Base-by-base conservation (phyloP, 768 basidiomycete species). In the Lentinula sp. region DNA sequence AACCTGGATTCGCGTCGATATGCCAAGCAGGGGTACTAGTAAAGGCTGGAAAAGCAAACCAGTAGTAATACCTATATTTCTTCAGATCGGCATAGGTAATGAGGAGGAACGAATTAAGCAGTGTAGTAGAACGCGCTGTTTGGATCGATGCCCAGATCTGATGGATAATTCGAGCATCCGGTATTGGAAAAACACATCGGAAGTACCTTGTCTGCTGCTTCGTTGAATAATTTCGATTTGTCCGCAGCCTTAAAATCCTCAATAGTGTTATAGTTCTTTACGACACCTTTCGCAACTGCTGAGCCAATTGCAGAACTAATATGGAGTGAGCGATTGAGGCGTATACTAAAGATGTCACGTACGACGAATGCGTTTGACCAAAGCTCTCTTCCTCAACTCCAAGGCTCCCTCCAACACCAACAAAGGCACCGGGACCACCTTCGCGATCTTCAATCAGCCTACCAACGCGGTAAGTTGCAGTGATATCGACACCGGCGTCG, bases 61-160 rank as follows among this genome's bases (percentile, higher is more conserved):
- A 99, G 74, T 98, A 98, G 69, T 88, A 95, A 71, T 94, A 98
- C 66, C 88, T 90, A 79, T 97, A 98, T 72, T 95, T 98, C 81
- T 98, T 99, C 66, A 99, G 86, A 73, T 99, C 97, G 0, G 97
- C 93, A 66, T 87, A 98, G 0, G 95, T 94, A 66, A 99, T 90
- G 55, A 97, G 78, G 20, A 98, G 79, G 76, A 98, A 98, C 4
- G 82, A 82, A 59, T 82, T 90, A 43, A 98, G 78, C 12, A 79
- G 72, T 5, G 82, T 69, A 0, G 85, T 76, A 63, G 85, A 79
- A 48, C 81, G 80, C 59, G 78, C 81, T 35, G 76, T 69, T 49
- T 78, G 63, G 64, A 87, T 82, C 63, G 79, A 76, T 42, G 85
- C 73, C 89, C 88, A 92, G 66, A 93, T 90, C 88, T 92, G 65